A percentile compares a stretch with the other conserved stretches of the same genome.
Conservation (phyloP, 345 rosid species). For the Geranium rotundifolium region DNA sequence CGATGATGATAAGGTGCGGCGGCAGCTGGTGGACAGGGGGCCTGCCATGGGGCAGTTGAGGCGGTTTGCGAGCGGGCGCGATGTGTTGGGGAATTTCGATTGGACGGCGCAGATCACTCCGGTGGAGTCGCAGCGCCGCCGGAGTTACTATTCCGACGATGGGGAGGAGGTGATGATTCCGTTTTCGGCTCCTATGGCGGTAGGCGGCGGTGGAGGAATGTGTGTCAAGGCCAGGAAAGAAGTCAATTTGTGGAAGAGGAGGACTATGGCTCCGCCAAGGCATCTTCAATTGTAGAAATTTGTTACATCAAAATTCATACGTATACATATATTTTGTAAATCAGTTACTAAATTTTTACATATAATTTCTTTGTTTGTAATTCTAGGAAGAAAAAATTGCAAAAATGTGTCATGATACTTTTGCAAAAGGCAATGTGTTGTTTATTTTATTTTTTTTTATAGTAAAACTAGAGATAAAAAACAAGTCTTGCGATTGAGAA, state of each 20-base stretch:
- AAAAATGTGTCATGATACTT: no score
- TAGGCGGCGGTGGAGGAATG: constrained; percentile 20
- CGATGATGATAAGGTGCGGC: constrained; percentile 1
- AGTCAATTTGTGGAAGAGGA: constrained; percentile 68
- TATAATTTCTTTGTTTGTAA: no score
- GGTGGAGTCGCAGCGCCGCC: constrained; percentile 24
- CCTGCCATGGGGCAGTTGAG: constrained; percentile 69
- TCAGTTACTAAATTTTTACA: no score
- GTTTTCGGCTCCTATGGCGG: constrained; percentile 49
- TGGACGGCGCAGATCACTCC: constrained; percentile 60
- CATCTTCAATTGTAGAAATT: constrained; percentile 46
- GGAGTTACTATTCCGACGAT: no score
- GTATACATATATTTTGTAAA: no score
- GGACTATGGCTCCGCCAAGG: constrained; percentile 54
- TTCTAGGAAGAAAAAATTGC: no score
- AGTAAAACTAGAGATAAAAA: no score
- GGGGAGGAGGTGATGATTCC: constrained; percentile 33
- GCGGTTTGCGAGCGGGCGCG: constrained; percentile 66
- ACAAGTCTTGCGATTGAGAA: no score
- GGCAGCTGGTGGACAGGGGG: constrained; percentile 17
- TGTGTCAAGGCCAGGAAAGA: constrained; percentile 43
- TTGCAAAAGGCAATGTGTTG: no score
- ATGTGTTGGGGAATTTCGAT: constrained; percentile 45
- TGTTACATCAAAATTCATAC: no score
- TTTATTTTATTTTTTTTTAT: no score